Evolutionary conservation across 2,329 filamentous ascomycete species (phyloP).

Genomic region (Diaporthe nobilis): DNA sequence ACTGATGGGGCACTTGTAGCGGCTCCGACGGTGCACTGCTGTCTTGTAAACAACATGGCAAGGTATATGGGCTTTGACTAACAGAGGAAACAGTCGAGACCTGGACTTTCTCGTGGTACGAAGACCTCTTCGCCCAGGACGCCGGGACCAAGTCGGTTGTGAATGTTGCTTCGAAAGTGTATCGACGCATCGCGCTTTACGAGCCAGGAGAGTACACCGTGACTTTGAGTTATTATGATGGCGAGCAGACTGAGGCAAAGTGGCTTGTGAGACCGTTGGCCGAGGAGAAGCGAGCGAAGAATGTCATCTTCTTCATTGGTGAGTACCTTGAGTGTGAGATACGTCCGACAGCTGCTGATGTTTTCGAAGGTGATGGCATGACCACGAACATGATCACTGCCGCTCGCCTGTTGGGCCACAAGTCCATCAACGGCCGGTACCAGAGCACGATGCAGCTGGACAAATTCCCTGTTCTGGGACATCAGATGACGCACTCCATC

Average conservation of each 20-base stretch:
- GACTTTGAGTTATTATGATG: slow-evolving; percentile 81
- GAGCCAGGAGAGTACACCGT: slow-evolving; percentile 86
- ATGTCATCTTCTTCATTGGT: slow-evolving; percentile 88
- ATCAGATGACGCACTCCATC: slow-evolving; percentile 74
- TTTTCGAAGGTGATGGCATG: slow-evolving; percentile 66
- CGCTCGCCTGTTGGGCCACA: slow-evolving; percentile 84
- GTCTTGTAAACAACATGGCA: neutral
- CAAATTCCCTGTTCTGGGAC: slow-evolving; percentile 86
- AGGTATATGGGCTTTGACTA: neutral
- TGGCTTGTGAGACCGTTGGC: slow-evolving; percentile 83
- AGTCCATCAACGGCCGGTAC: slow-evolving; percentile 88
- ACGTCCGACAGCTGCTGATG: slow-evolving; percentile 1
- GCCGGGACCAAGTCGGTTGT: slow-evolving; percentile 78
- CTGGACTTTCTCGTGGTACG: slow-evolving; percentile 89
- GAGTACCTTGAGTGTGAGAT: slow-evolving; percentile 51
- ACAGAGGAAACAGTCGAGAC: slow-evolving; percentile 68
- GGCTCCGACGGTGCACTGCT: neutral
- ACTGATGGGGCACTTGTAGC: neutral
- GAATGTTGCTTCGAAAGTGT: slow-evolving; percentile 85
- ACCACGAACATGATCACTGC: slow-evolving; percentile 86
- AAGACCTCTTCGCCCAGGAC: slow-evolving; percentile 85
- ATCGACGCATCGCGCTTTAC: slow-evolving; percentile 81
- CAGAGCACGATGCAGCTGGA: slow-evolving; percentile 82
- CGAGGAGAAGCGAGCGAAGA: slow-evolving; percentile 82
- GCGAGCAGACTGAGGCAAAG: slow-evolving; percentile 78